phyloP scores from a whole-genome alignment of 306 rosid species.

The Lablab purpureus region DNA sequence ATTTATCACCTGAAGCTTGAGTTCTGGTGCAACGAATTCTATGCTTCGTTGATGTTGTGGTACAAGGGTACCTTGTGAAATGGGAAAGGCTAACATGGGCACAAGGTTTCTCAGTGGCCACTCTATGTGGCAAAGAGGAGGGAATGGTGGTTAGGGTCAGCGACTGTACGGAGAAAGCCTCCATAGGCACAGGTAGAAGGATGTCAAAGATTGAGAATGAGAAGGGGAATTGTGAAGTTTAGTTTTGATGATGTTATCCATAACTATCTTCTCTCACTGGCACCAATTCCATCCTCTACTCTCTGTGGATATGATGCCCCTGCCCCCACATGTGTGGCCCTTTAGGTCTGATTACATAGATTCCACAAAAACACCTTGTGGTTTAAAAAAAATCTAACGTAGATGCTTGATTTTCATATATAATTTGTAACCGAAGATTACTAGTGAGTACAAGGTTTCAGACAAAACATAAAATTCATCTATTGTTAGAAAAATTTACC shows the following conservation, averaged over 20 bases:
- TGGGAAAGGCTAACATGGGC: conserved; percentile 53
- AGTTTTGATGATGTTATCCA: conserved; percentile 49
- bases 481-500: too few relatives aligned
- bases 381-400: too few relatives aligned
- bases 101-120: conserved; percentile 47
- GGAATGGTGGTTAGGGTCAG: conserved; percentile 62
- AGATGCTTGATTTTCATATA: too few relatives aligned
- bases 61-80: conserved; percentile 46
- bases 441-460: too few relatives aligned
- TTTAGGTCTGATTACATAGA: too few relatives aligned
- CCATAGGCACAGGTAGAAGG: conserved; percentile 69
- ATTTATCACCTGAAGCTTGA: conserved; percentile 72
- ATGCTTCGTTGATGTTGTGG: conserved; percentile 37
- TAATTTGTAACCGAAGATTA: too few relatives aligned
- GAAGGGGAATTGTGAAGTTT: conserved; percentile 17
- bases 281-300: conserved; percentile 48
- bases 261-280: conserved; percentile 46
- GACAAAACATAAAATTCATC: too few relatives aligned
- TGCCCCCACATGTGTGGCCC: conserved; percentile 19
- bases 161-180: conserved; percentile 64
- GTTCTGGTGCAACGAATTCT: conserved; percentile 45
- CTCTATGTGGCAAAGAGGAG: conserved; percentile 55
- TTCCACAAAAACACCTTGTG: too few relatives aligned
- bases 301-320: conserved; percentile 73
- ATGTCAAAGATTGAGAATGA: conserved; percentile 1